Base-by-base conservation (phyloP, 768 basidiomycete genomes). In the Pisolithus microcarpus region DNA sequence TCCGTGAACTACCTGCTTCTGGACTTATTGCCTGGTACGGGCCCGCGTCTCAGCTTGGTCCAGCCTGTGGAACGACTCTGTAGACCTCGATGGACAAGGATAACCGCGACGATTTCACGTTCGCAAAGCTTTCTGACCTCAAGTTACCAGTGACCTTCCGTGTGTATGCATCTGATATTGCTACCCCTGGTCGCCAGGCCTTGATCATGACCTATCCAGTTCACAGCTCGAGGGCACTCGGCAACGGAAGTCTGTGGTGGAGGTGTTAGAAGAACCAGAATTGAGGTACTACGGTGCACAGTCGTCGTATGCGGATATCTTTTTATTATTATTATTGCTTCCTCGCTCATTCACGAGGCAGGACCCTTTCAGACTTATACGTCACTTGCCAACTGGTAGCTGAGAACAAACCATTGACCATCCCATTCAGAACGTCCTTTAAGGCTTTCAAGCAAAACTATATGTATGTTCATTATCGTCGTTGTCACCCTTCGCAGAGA, bases 361-460 rank as follows among this genome's bases (percentile, higher is more conserved):
- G 92, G 57, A 84, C 81, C 13, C 80, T 87, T 57, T 89, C 93
- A 64, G 96, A 98, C 70, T 79, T 98, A 51, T 95, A 91, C 69
- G 87, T 97, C 48, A 91, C 89, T 10, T 87, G 91, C 64, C 90
- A 95, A 64, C 82, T 99, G 15, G 77, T 90, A 53, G 88, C 91
- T 10, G 91, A 96, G 65, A 95, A 95, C 66, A 91, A 93, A 61
- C 91, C 90, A 0, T 73, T 95, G 39, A 93, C 93, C 0, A 87
- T 95, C 30, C 88, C 92, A 0, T 91, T 89, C 65, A 82, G 90
- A 37, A 97, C 95, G 1, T 82, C 88, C 1, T 92, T 90, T 77
- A 95, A 94, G 68, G 79, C 90, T 2, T 96, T 96, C 75, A 91
- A 88, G 71, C 82, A 78, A 52, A 78, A 72, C 38, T 88, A 91